Evolutionary conservation across 805 yeast species (phyloP).

Genomic region (Sungouiella blattae): DNA sequence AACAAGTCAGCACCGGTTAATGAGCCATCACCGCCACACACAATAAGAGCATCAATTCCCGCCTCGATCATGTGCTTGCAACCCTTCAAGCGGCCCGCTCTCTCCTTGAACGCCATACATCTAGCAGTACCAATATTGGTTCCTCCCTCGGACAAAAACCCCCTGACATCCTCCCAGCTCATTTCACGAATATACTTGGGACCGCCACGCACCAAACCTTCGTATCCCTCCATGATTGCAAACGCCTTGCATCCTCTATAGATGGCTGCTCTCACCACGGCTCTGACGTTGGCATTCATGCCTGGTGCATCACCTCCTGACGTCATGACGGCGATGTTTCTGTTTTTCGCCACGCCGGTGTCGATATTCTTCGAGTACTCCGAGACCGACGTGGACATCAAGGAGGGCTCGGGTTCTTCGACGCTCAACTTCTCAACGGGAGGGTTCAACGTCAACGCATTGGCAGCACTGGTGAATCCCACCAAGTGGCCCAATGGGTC

Average conservation of each 20-base stretch:
- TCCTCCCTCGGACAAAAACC: conserved; percentile 90
- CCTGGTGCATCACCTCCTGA: conserved; percentile 99
- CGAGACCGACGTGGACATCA: conserved; percentile 10
- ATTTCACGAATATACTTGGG: conserved; percentile 63
- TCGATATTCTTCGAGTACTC: conserved; percentile 3
- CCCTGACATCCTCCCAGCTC: conserved; percentile 94
- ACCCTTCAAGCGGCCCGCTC: conserved; percentile 78
- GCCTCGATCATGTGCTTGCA: conserved; percentile 78
- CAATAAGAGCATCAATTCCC: conserved; percentile 93
- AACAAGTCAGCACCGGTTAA: conserved; percentile 95
- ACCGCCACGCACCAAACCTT: conserved; percentile 89
- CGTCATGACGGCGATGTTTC: conserved; percentile 87
- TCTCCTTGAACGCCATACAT: conserved; percentile 78
- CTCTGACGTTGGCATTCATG: conserved; percentile 94
- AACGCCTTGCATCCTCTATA: conserved; percentile 83
- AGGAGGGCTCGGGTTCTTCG: conserved; percentile 3
- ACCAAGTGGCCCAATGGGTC: conserved; percentile 84
- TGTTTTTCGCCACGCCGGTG: neutral
- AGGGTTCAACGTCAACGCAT: conserved; percentile 53
- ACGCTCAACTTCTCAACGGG: conserved; percentile 31
- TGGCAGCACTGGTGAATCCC: conserved; percentile 68
- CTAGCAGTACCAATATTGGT: conserved; percentile 96
- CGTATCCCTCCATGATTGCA: conserved; percentile 92
- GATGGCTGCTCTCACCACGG: conserved; percentile 91
- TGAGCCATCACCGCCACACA: conserved; percentile 99